Evolutionary conservation across 192 early-diverging fungal species (phyloP), one percentile per base, ranked within the genome.

Genomic region (Gamsiella multidivaricata): DNA sequence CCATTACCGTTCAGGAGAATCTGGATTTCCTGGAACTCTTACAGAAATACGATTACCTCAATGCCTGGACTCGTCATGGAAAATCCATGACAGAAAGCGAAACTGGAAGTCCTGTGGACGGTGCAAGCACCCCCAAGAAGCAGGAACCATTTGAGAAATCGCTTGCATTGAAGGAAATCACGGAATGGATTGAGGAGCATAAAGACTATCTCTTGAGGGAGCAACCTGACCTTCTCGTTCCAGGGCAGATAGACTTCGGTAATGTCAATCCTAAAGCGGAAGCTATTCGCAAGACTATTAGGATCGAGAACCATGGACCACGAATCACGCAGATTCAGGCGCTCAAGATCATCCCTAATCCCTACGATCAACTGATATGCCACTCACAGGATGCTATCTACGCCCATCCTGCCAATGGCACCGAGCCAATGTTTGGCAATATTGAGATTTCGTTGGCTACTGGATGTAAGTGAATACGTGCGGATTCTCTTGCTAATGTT

Each of bases 81-180:
- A 76, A 76, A 32, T 68, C 73, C n/a, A 47, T 26, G 32, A 61
- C 71, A 22, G 49, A 62, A 11, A 76, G 73, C 29, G 73, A 76
- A 28, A 28, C 31, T 3, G 73, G 59, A 18, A 76, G 73, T 29
- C 73, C 73, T 17, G 64, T 76, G n/a, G 73, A 76, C 17, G 64
- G 65, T 5, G 51, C 69, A 14, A 54, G 45, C 18, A 64, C 65
- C 0, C 73, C 58, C 0, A 76, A 62, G 43, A 61, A 52, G 36
- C 73, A 67, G 23, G 73, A 76, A n/a, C 65, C 73, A 5, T 76
- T 76, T 36, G 73, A 76, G 33, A 76, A 67, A 51, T 66, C 73
- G 9, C 45, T 61, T 28, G 73, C 62, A 8, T 52, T 68, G 8
- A 76, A 67, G 49, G 73, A 76, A 26, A 76, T 76, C 25, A 68